Percentiles rank a stretch among this genome's conserved stretches.
Evolutionary conservation across 2,329 filamentous ascomycete genomes (phyloP).

Genomic region (Akanthomyces dipterigenus): DNA sequence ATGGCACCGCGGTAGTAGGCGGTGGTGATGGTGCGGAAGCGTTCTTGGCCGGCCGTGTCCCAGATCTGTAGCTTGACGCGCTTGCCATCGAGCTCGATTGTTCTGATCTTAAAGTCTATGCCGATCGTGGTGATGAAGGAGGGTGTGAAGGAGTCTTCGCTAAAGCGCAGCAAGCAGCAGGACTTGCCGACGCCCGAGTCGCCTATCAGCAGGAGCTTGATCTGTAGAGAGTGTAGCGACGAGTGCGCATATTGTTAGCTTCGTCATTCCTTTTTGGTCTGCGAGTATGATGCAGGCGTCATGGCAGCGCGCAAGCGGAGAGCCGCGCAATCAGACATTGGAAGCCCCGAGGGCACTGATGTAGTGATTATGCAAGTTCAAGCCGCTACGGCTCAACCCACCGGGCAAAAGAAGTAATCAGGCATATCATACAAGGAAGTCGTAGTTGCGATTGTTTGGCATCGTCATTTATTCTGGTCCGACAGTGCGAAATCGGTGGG

Average conservation of each 20-base stretch:
- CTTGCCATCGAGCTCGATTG: slow-evolving; percentile 98
- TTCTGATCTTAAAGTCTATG: slow-evolving; percentile 99
- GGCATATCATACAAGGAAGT: slow-evolving; percentile 73
- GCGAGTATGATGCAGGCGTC: slow-evolving; percentile 7
- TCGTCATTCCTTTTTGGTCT: background rate
- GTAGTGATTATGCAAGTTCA: background rate
- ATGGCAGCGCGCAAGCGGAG: background rate
- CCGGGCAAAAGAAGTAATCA: slow-evolving; percentile 15
- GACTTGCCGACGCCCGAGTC: slow-evolving; percentile 97
- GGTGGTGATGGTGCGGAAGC: slow-evolving; percentile 97
- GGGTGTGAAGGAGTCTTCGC: slow-evolving; percentile 94
- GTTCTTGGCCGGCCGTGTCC: slow-evolving; percentile 97
- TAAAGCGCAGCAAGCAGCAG: slow-evolving; percentile 93
- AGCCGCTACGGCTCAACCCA: background rate
- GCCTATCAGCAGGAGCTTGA: slow-evolving; percentile 94
- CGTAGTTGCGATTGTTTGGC: slow-evolving; percentile 98
- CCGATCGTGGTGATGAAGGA: slow-evolving; percentile 99
- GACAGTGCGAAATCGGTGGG: background rate
- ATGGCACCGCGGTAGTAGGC: slow-evolving; percentile 98
- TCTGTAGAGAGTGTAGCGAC: slow-evolving; percentile 45
- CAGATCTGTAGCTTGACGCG: slow-evolving; percentile 98
- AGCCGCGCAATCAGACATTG: background rate
- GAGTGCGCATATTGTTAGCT: background rate
- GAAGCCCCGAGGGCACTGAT: background rate
- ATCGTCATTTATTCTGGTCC: slow-evolving; percentile 46